Percentiles rank a stretch among this genome's conserved stretches.
Conservation (phyloP, 768 basidiomycete species). For the Rhodosporidiobolus sp. region DNA sequence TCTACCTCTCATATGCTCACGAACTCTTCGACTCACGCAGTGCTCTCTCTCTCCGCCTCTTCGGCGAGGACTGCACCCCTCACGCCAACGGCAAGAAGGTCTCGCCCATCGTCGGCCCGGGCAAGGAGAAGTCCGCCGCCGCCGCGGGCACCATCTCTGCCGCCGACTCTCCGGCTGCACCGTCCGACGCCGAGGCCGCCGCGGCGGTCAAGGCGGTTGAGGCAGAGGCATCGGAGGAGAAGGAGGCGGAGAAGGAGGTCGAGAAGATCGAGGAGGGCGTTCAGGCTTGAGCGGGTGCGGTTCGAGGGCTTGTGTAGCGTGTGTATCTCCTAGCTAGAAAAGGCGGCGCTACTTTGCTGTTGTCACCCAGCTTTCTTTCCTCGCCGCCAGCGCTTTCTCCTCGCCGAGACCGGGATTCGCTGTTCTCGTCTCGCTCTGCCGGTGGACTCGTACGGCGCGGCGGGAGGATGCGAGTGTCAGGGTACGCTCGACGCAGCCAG, state of each 20-base stretch:
- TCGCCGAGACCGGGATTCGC: too few relatives aligned
- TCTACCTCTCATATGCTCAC: constrained; percentile 3
- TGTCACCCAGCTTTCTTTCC: too few relatives aligned
- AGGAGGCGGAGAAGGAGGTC: constrained; percentile 29
- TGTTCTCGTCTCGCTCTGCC: too few relatives aligned
- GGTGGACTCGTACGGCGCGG: too few relatives aligned
- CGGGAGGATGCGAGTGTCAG: too few relatives aligned
- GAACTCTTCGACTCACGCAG: constrained; percentile 51
- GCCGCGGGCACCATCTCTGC: constrained; percentile 6
- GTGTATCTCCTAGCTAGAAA: too few relatives aligned
- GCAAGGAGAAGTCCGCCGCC: background rate
- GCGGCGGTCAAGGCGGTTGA: constrained; percentile 32
- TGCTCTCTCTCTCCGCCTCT: constrained; percentile 80
- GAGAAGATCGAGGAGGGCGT: constrained; percentile 12
- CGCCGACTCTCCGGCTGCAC: constrained; percentile 24
- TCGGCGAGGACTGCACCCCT: constrained; percentile 71
- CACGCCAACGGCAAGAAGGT: constrained; percentile 32
- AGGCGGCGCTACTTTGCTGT: too few relatives aligned
- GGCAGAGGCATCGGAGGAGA: constrained; percentile 15
- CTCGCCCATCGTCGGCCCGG: background rate
- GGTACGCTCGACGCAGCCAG: too few relatives aligned
- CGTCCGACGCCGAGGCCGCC: constrained; percentile 16
- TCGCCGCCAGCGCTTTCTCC: too few relatives aligned
- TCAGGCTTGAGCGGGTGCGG: too few relatives aligned
- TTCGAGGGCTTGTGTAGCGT: too few relatives aligned